Base-by-base conservation (phyloP, 768 basidiomycete genomes). In the Strobilomyces echinocephalus region DNA sequence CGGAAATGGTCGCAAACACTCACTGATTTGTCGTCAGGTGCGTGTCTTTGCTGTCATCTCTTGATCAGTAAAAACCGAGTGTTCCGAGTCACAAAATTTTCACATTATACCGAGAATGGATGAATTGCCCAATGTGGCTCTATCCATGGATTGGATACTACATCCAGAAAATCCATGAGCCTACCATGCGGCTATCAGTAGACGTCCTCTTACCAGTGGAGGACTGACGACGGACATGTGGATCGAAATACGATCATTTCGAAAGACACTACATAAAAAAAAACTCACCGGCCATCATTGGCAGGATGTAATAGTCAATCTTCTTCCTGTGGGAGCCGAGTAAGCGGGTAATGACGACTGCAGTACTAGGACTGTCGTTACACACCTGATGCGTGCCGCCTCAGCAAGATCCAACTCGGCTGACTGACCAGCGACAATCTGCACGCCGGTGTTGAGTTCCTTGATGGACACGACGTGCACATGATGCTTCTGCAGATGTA, bases 91-190 rank as follows among this genome's bases (percentile, higher is more conserved):
- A 4, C 36, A 15, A 11, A 31, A 50, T n/a, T n/a, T 36, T 55
- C 36, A 84, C 87, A 72, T 70, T 60, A 88, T 88, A 1, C 87
- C 87, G 42, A 89, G 74, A 56, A 88, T 86, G 1, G 87, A 80
- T 1, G 85, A 62, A 53, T 76, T 80, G 1, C 84, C 85, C 4
- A 88, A 71, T 0, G 86, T 88, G 0, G 81, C 83, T 69, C 87
- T 87, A 57, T 88, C 87, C 83, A 87, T 87, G 55, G 82, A 87
- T 63, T 88, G 85, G 18, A 88, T 76, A 79, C 86, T 83, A 53
- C 18, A 9, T 24, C 14, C 52, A 26, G 16, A 4, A 33, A 28
- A 16, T 12, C 14, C 33, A 31, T 46, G 14, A 45, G 8, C 5
- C 18, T 7, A 16, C 28, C 8, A 3, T 1, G 12, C 20, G 14